Conservation (phyloP, 225 moss, liverwort and hornwort genomes). For the Pseudisothecium myosuroides region DNA sequence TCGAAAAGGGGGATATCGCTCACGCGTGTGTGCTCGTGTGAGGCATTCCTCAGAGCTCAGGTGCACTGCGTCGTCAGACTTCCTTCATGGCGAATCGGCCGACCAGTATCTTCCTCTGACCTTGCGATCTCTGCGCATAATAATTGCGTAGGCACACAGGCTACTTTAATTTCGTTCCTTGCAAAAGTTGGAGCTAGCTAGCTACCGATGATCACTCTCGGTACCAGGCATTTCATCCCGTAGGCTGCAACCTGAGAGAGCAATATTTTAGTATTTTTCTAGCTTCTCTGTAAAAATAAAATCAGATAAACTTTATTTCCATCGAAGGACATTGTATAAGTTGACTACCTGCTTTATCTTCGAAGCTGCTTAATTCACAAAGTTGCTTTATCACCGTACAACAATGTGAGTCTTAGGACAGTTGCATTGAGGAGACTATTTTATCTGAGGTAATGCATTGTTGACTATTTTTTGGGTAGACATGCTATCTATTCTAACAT, state of each 20-base stretch:
- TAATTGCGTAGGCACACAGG: neutral
- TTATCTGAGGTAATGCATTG: neutral
- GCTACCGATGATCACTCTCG: neutral
- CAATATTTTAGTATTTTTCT: neutral
- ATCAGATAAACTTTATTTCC: neutral
- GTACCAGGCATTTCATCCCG: neutral
- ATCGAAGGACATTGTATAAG: neutral
- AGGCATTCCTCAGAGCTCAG: conserved; percentile 1
- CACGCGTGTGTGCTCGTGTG: conserved; percentile 37
- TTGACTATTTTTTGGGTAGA: neutral
- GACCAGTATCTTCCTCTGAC: conserved; percentile 8
- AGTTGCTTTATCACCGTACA: neutral
- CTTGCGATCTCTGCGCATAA: neutral
- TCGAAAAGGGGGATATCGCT: conserved; percentile 8
- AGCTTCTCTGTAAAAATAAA: neutral
- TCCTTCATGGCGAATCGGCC: conserved; percentile 22
- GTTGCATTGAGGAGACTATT: neutral
- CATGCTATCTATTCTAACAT: neutral
- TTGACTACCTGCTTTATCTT: no score
- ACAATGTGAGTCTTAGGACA: neutral
- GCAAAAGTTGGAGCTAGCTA: neutral
- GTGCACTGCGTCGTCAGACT: conserved; percentile 15
- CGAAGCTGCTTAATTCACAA: no score
- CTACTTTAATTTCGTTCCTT: neutral
- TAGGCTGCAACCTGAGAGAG: neutral